These are phyloP conservation scores for Syncephalis fuscata DNA, from an alignment of 371 early-diverging fungal genomes.

Conservation along the genomic window DNA sequence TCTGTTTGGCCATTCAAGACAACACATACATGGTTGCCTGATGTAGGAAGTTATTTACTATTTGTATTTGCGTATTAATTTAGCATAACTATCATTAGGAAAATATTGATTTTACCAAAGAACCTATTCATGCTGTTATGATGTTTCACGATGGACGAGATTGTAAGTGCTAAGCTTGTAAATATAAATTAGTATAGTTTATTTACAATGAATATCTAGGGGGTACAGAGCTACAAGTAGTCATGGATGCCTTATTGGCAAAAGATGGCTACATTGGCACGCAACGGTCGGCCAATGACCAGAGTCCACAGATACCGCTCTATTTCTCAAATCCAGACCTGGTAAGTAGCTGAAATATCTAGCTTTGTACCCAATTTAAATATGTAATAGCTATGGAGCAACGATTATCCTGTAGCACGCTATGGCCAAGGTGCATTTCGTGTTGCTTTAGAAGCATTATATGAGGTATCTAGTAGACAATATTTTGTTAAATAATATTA, in stretches of 20 bases:
- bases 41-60: neutral
- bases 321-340: conserved; percentile 69
- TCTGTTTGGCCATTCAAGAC: conserved; percentile 54
- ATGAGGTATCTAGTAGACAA: conserved; percentile 15
- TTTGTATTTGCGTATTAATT: neutral
- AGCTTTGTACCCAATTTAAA: neutral
- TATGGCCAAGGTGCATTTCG: conserved; percentile 73
- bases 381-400: conserved; percentile 57
- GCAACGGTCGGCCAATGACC: conserved; percentile 14
- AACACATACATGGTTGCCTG: conserved; percentile 10
- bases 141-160: conserved; percentile 76
- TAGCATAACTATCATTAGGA: conserved; percentile 3
- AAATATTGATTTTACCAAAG: conserved; percentile 23
- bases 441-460: conserved; percentile 41
- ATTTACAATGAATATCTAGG: conserved; percentile 11
- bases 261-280: conserved; percentile 41
- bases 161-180: conserved; percentile 21
- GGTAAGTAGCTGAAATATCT: conserved; percentile 5
- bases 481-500: conserved; percentile 9
- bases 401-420: conserved; percentile 57
- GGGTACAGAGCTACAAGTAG: conserved; percentile 74
- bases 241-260: conserved; percentile 52
- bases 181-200: neutral
- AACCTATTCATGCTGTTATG: conserved; percentile 53
- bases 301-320: conserved; percentile 33